Evolutionary conservation across 176 grass and related monocot species (phyloP).

Genomic region (Carex scoparia): DNA sequence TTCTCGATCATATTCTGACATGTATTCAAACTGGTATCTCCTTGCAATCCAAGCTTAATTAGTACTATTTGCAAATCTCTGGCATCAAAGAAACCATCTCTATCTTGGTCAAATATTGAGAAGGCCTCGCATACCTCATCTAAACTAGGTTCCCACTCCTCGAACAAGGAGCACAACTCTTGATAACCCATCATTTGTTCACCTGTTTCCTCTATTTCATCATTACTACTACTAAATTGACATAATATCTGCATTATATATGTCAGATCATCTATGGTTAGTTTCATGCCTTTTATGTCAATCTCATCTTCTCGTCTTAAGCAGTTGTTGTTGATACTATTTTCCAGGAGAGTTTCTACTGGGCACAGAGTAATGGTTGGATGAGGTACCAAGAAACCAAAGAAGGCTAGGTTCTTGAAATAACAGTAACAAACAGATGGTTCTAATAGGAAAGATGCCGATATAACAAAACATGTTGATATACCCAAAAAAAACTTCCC

Average conservation of each 20-base stretch:
- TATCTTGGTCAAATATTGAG: constrained; percentile 53
- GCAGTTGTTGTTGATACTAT: not conserved
- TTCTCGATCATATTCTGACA: constrained; percentile 49
- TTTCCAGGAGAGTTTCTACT: not conserved
- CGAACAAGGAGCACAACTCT: constrained; percentile 43
- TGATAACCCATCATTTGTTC: constrained; percentile 7
- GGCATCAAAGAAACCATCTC: constrained; percentile 62
- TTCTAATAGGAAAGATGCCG: not conserved
- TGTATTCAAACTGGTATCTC: constrained; percentile 19
- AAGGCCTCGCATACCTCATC: constrained; percentile 52
- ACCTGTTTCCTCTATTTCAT: not conserved
- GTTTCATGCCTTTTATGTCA: not conserved
- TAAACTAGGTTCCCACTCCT: constrained; percentile 69
- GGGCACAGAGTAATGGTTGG: not conserved
- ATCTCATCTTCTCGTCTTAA: not conserved
- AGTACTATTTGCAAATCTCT: constrained; percentile 48
- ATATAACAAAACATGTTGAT: not conserved
- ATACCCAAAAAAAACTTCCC: not conserved
- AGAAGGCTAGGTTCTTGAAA: constrained; percentile 1
- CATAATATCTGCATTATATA: not conserved
- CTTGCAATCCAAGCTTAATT: constrained; percentile 37
- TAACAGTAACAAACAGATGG: not conserved
- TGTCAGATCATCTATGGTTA: not conserved
- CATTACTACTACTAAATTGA: not conserved
- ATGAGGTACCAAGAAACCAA: not conserved